A percentile compares a stretch with the other conserved stretches of the same genome.
Conservation (phyloP, 2,329 filamentous ascomycete species). For the Emericellopsis cladophorae region DNA sequence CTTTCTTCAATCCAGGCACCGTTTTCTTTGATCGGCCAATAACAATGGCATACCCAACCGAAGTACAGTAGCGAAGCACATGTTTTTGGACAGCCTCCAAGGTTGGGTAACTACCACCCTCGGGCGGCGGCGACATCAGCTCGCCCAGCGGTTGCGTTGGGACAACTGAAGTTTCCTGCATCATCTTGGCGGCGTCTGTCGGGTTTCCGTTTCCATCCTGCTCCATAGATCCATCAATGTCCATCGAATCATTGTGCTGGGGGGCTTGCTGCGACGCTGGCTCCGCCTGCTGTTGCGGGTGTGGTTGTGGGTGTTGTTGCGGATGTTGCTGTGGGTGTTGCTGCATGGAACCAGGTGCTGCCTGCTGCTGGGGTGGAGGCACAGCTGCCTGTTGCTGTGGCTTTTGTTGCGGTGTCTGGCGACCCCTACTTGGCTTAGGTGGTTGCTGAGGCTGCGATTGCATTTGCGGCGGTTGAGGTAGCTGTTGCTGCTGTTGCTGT, state of each 20-base stretch:
- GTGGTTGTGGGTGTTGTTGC: conserved; percentile 13
- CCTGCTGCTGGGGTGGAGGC: conserved; percentile 11
- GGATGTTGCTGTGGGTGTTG: conserved; percentile 15
- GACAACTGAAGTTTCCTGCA: conserved; percentile 36
- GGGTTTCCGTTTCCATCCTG: conserved; percentile 27
- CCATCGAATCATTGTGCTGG: conserved; percentile 36
- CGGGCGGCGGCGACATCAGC: conserved; percentile 50
- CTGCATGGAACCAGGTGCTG: not conserved
- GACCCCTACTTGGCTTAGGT: conserved; percentile 13
- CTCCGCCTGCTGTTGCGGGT: conserved; percentile 10
- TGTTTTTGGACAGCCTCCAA: conserved; percentile 53
- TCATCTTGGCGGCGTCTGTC: conserved; percentile 26
- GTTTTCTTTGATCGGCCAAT: conserved; percentile 58
- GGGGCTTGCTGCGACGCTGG: conserved; percentile 10
- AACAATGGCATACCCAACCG: conserved; percentile 55
- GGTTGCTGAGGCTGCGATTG: conserved; percentile 12
- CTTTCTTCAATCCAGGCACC: conserved; percentile 53
- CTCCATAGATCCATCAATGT: conserved; percentile 32
- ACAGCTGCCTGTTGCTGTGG: conserved; percentile 13
- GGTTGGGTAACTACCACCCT: conserved; percentile 51
- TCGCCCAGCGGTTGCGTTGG: conserved; percentile 41
- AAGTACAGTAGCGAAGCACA: conserved; percentile 52
- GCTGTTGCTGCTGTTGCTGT: conserved; percentile 9
- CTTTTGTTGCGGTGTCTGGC: conserved; percentile 18
- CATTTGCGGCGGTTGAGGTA: conserved; percentile 1